Evolutionary conservation across 2,329 filamentous ascomycete genomes (phyloP).

Genomic region (Colletotrichum endophyticum): DNA sequence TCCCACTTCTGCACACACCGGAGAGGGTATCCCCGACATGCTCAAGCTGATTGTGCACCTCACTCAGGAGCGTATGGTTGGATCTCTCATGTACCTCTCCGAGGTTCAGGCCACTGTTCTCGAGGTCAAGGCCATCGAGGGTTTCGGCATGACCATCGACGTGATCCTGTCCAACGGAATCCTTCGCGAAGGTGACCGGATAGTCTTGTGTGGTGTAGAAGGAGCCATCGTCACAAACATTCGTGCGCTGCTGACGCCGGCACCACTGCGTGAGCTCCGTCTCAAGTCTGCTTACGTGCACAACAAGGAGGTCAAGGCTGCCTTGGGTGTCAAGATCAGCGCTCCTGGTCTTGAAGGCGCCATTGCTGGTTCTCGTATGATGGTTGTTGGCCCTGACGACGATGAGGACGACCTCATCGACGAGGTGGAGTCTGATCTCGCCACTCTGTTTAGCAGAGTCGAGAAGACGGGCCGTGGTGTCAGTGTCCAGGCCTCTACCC

Average conservation of each 20-base stretch:
- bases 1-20: constrained; percentile 97
- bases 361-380: constrained; percentile 92
- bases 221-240: constrained; percentile 96
- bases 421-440: constrained; percentile 94
- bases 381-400: constrained; percentile 93
- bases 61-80: constrained; percentile 97
- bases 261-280: constrained; percentile 90
- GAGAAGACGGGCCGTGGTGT: constrained; percentile 94
- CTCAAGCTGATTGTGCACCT: constrained; percentile 91
- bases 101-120: constrained; percentile 98
- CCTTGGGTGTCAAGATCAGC: constrained; percentile 97
- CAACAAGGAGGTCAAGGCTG: constrained; percentile 99
- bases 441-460: constrained; percentile 88
- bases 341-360: constrained; percentile 94
- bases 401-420: constrained; percentile 97
- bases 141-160: constrained; percentile 98
- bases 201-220: constrained; percentile 96
- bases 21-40: constrained; percentile 98
- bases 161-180: constrained; percentile 97
- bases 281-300: constrained; percentile 97
- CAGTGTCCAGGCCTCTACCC: constrained; percentile 94
- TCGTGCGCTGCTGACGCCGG: constrained; percentile 89
- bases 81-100: constrained; percentile 95
- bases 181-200: constrained; percentile 89
- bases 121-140: constrained; percentile 98